Conservation (phyloP, 1,284 basidiomycete species). For the Porphyrellus sp. region DNA sequence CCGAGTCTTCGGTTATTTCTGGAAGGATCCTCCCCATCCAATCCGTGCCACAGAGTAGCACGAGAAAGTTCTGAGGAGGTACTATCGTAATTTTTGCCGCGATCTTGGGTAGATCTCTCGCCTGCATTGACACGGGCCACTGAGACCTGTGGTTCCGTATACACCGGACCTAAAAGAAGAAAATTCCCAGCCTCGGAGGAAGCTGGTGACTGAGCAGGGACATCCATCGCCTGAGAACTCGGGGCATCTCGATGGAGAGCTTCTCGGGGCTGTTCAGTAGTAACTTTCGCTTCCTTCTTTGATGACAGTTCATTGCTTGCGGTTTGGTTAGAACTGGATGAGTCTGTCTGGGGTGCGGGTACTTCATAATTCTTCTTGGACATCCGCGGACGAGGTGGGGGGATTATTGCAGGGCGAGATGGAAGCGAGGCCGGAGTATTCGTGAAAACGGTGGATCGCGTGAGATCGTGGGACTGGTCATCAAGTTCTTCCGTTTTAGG, state of each 20-base stretch:
- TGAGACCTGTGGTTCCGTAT: slow-evolving; percentile 9
- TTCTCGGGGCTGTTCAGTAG: slow-evolving; percentile 2
- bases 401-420: slow-evolving; percentile 20
- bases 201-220: slow-evolving; percentile 2
- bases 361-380: slow-evolving; percentile 12
- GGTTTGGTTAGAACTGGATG: slow-evolving; percentile 5
- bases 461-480: slow-evolving; percentile 1
- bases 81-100: not conserved
- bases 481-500: slow-evolving; percentile 20
- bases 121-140: not conserved
- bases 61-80: slow-evolving; percentile 13
- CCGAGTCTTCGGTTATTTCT: slow-evolving; percentile 6
- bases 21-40: slow-evolving; percentile 10
- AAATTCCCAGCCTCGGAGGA: slow-evolving; percentile 10
- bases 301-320: not conserved
- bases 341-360: not conserved
- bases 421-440: slow-evolving; percentile 8
- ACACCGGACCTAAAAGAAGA: slow-evolving; percentile 9
- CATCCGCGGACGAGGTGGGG: slow-evolving; percentile 27
- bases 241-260: not conserved
- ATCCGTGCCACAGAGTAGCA: slow-evolving; percentile 5
- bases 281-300: not conserved
- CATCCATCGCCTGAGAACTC: slow-evolving; percentile 12
- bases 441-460: not conserved
- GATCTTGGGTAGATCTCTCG: slow-evolving; percentile 2